phyloP scores from a whole-genome alignment of 2,329 filamentous ascomycete species.

The Huntiella bhutanensis region DNA sequence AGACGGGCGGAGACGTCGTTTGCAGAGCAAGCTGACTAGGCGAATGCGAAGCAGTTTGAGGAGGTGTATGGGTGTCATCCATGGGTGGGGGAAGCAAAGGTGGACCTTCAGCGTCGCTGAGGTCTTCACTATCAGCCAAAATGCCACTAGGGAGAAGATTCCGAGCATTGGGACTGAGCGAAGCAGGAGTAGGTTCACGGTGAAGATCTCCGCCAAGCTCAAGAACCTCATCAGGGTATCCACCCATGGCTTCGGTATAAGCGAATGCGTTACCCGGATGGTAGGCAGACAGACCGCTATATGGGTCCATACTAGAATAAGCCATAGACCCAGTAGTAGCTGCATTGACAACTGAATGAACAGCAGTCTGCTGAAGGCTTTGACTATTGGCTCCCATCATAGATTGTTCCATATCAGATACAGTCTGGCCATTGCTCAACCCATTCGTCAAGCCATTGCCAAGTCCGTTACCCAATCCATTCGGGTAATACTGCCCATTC shows the following conservation, averaged over 20 bases:
- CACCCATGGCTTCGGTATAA: background rate
- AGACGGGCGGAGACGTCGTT: slow-evolving; percentile 32
- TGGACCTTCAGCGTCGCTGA: slow-evolving; percentile 34
- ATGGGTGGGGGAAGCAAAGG: slow-evolving; percentile 20
- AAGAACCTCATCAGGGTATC: background rate
- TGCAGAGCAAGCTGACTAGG: slow-evolving; percentile 43
- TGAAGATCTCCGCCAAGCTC: background rate
- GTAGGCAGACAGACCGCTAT: background rate
- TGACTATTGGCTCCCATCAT: background rate
- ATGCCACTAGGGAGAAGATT: slow-evolving; percentile 52
- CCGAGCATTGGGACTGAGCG: slow-evolving; percentile 59
- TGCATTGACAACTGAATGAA: background rate
- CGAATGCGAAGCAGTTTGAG: slow-evolving; percentile 21
- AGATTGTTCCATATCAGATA: background rate
- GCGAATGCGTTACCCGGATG: background rate
- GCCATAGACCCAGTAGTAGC: background rate
- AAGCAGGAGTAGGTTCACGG: slow-evolving; percentile 19
- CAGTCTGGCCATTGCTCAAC: background rate
- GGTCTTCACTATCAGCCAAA: slow-evolving; percentile 29
- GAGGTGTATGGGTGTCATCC: slow-evolving; percentile 17
- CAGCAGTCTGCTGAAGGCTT: background rate
- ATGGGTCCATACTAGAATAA: too few relatives aligned
- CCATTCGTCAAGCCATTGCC: background rate
- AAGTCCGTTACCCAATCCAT: background rate
- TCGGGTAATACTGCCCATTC: background rate